Evolutionary conservation across 2,329 filamentous ascomycete species (phyloP), one percentile per base, ranked within the genome.

Genomic region (Tolypocladium endophyticum): DNA sequence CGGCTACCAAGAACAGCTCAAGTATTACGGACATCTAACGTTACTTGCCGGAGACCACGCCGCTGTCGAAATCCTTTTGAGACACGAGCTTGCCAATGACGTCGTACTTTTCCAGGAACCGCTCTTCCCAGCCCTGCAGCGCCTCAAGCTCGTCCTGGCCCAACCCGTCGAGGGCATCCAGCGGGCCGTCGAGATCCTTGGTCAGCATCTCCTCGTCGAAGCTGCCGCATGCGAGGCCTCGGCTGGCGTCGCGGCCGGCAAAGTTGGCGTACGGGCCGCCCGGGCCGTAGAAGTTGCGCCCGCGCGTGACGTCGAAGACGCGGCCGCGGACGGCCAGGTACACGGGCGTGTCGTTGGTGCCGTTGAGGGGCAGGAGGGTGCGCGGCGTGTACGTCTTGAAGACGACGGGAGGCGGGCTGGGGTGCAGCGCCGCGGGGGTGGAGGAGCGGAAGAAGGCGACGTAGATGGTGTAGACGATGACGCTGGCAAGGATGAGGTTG

Each of bases 141-240:
- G 92, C 89, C 72, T 96, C 92, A 75, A 89, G 76, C 79, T 96
- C 87, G 61, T 93, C 91, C 1, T 72, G 73, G 7, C 84, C 85
- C 62, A 97, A 74, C 60, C 87, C 90, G 57, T 84, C 80, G 52
- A 96, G 79, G 58, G 81, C 84, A 71, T 96, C 92, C 63, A 97
- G 77, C 53, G 91, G 90, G 0, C 85, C 93, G 60, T 94, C 85
- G 59, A 97, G 76, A 73, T 97, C 89, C 79, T 93, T 86, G 23
- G 94, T 97, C 76, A 97, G 77, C 92, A 97, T 96, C 8, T 92
- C 89, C 79, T 90, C 85, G 71, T 97, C 94, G 73, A 99, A 97
- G 77, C 90, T 96, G 61, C 92, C 90, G 73, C 85, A 90, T 1
- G 94, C 93, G 61, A 99, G 77, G 1, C 94, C 94, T 58, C 93